Evolutionary conservation across 1,284 basidiomycete species (phyloP).

Genomic region (Athelia sp.): DNA sequence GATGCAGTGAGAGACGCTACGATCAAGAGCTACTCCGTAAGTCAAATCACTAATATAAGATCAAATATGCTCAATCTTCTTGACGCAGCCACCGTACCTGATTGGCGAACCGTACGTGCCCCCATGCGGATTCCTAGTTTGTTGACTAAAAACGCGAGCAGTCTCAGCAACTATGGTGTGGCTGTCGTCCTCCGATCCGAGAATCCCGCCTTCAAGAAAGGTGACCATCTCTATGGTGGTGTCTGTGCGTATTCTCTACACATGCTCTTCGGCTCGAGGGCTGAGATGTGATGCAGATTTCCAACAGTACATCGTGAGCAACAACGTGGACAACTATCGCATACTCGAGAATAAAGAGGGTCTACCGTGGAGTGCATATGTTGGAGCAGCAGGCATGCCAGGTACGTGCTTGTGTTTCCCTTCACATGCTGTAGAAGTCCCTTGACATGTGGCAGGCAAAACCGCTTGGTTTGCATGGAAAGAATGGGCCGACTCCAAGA

Average conservation of each 20-base stretch:
- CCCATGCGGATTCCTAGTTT: neutral
- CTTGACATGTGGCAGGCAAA: constrained; percentile 9
- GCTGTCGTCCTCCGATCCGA: constrained; percentile 42
- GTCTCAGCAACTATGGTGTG: constrained; percentile 30
- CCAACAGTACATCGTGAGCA: constrained; percentile 20
- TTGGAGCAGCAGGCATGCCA: constrained; percentile 44
- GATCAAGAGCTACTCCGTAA: constrained; percentile 21
- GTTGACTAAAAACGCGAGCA: constrained; percentile 6
- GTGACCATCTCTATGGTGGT: no score
- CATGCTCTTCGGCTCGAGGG: no score
- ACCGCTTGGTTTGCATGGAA: no score
- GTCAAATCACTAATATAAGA: constrained; percentile 7
- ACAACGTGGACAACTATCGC: constrained; percentile 8
- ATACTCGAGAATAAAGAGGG: constrained; percentile 28
- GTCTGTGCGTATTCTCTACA: no score
- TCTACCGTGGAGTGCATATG: constrained; percentile 40
- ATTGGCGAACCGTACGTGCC: constrained; percentile 36
- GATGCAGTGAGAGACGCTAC: constrained; percentile 24
- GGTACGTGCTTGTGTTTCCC: constrained; percentile 13
- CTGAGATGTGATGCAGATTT: constrained; percentile 11
- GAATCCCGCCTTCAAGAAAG: neutral
- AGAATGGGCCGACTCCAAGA: no score
- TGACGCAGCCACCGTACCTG: constrained; percentile 23
- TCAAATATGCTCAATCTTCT: neutral
- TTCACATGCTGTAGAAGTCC: no score